A percentile compares a stretch with the other conserved stretches of the same genome.
Evolutionary conservation across 2,329 filamentous ascomycete genomes (phyloP).

Genomic region (Neonectria hederae): DNA sequence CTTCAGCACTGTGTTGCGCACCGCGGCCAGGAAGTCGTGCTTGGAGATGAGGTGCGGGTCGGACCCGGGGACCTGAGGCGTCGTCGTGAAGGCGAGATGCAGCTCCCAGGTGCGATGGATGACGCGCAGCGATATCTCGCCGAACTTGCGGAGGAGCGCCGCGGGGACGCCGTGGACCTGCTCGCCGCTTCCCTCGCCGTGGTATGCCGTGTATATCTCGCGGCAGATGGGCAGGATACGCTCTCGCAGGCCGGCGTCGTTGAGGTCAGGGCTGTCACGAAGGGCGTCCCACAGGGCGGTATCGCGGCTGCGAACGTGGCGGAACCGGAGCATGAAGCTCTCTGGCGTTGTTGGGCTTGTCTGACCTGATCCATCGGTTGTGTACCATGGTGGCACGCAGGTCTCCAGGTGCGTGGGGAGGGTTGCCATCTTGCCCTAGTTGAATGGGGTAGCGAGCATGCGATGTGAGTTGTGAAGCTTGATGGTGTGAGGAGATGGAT

Average conservation of each 20-base stretch:
- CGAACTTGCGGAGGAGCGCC: constrained; percentile 31
- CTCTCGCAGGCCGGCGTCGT: constrained; percentile 18
- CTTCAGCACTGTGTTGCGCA: constrained; percentile 23
- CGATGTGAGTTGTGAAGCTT: neutral
- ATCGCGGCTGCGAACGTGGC: constrained; percentile 22
- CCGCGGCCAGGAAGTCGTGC: constrained; percentile 19
- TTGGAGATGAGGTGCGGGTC: constrained; percentile 16
- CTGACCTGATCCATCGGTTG: neutral
- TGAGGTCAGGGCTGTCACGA: constrained; percentile 8
- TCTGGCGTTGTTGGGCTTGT: neutral
- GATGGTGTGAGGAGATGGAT: neutral
- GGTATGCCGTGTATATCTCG: constrained; percentile 25
- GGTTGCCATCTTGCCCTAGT: constrained; percentile 13
- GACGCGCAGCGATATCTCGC: constrained; percentile 31
- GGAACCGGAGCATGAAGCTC: constrained; percentile 20
- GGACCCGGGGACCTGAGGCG: constrained; percentile 23
- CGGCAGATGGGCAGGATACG: constrained; percentile 21
- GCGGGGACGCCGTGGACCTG: constrained; percentile 33
- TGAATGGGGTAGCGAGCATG: neutral
- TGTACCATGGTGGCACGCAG: constrained; percentile 25
- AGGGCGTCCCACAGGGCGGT: constrained; percentile 27
- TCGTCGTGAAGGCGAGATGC: constrained; percentile 26
- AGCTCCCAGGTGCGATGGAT: constrained; percentile 35
- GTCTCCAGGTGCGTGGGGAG: constrained; percentile 29
- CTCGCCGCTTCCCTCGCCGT: constrained; percentile 14